A percentile compares a stretch with the other conserved stretches of the same genome.
phyloP scores from a whole-genome alignment of 148 eudicot genomes.

The Bassia scoparia region DNA sequence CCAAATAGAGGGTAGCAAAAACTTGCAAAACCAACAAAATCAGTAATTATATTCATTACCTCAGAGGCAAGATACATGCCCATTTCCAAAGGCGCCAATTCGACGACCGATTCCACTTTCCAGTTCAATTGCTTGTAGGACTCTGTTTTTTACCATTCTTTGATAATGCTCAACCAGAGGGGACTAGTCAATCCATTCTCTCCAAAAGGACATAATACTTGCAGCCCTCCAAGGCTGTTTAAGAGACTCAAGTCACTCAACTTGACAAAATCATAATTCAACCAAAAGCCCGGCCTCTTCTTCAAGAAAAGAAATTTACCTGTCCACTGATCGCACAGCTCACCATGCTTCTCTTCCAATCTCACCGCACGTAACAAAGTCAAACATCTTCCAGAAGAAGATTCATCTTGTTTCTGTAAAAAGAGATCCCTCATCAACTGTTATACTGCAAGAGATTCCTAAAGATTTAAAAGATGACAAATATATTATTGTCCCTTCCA shows the following conservation, averaged over 20 bases:
- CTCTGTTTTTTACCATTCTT: constrained; percentile 86
- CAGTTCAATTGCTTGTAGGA: constrained; percentile 79
- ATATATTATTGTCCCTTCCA: neutral
- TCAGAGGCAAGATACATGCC: constrained; percentile 93
- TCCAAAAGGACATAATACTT: constrained; percentile 74
- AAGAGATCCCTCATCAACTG: neutral
- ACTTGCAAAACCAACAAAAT: constrained; percentile 3
- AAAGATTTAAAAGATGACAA: neutral
- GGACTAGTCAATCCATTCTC: constrained; percentile 61
- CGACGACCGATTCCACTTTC: constrained; percentile 89
- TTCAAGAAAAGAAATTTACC: constrained; percentile 36
- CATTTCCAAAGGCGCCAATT: constrained; percentile 95
- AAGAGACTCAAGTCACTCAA: constrained; percentile 24
- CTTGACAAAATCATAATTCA: constrained; percentile 17
- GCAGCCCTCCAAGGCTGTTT: constrained; percentile 94
- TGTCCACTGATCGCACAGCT: constrained; percentile 95
- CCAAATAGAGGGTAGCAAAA: constrained; percentile 2
- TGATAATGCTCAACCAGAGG: constrained; percentile 63
- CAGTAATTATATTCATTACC: constrained; percentile 35
- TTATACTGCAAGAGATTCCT: neutral
- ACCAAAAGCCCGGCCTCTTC: neutral
- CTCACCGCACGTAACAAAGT: constrained; percentile 83
- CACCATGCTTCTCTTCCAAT: constrained; percentile 89
- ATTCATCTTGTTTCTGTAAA: constrained; percentile 88
- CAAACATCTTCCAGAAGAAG: constrained; percentile 93